Evolutionary conservation across 345 rosid species (phyloP).

Genomic region (Salix brachista): DNA sequence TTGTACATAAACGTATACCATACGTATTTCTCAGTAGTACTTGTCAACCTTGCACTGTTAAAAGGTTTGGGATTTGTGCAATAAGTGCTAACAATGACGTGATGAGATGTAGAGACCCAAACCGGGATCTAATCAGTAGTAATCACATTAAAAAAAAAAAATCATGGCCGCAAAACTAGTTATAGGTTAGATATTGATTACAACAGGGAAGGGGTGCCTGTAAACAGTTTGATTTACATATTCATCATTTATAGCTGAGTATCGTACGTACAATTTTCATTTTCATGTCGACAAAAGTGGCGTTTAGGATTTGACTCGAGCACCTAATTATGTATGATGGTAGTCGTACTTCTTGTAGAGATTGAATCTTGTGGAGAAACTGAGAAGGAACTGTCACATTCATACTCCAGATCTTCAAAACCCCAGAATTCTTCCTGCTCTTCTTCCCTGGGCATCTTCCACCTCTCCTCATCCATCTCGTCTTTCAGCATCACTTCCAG

Average conservation of each 20-base stretch:
- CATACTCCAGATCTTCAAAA: slow-evolving; percentile 81
- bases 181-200: too few relatives aligned
- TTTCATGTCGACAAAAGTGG: slow-evolving; percentile 4
- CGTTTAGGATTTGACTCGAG: neutral
- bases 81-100: neutral
- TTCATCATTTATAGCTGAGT: neutral
- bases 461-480: slow-evolving; percentile 55
- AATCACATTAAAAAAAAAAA: too few relatives aligned
- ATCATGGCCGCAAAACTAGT: neutral
- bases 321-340: neutral
- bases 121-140: neutral
- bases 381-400: slow-evolving; percentile 51
- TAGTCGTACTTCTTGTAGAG: slow-evolving; percentile 46
- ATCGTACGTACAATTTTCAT: neutral
- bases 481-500: slow-evolving; percentile 60
- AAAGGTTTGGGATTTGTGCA: neutral
- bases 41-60: neutral
- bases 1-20: too few relatives aligned
- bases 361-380: slow-evolving; percentile 59
- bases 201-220: neutral
- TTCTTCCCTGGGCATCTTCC: slow-evolving; percentile 83
- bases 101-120: neutral
- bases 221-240: neutral
- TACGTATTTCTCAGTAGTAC: neutral
- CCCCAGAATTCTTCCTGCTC: slow-evolving; percentile 80